phyloP scores from a whole-genome alignment of 2,329 filamentous ascomycete genomes.

The Curvularia hawaiiensis region DNA sequence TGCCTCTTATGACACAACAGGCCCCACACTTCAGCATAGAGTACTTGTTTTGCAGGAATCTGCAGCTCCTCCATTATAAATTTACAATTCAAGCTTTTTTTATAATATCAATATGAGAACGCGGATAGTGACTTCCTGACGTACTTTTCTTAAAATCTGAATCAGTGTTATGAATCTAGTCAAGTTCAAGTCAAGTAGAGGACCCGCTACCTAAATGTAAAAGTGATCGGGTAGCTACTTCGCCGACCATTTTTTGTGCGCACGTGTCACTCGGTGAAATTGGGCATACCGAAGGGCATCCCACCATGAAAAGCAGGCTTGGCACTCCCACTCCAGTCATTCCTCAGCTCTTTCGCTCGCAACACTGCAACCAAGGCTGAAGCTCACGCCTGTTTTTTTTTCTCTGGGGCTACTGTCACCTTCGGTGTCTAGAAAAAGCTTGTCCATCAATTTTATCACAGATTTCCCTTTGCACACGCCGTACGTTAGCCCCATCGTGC shows the following conservation, averaged over 20 bases:
- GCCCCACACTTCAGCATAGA: not conserved
- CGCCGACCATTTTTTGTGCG: slow-evolving; percentile 12
- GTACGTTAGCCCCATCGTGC: slow-evolving; percentile 35
- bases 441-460: slow-evolving; percentile 8
- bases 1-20: not conserved
- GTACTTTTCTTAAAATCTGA: not conserved
- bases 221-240: not conserved
- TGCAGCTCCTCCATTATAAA: not conserved
- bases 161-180: not conserved
- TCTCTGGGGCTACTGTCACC: not conserved
- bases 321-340: slow-evolving; percentile 24
- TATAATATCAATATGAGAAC: not conserved
- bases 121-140: not conserved
- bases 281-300: slow-evolving; percentile 17
- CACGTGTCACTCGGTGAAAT: slow-evolving; percentile 31
- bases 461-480: slow-evolving; percentile 22
- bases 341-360: slow-evolving; percentile 21
- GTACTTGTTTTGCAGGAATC: not conserved
- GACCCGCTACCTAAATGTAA: not conserved
- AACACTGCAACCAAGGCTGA: slow-evolving; percentile 23
- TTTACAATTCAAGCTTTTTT: not conserved
- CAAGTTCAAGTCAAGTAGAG: not conserved
- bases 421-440: not conserved
- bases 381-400: slow-evolving; percentile 9
- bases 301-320: slow-evolving; percentile 22